A percentile compares a stretch with the other conserved stretches of the same genome.
Evolutionary conservation across 2,329 filamentous ascomycete species (phyloP).

Genomic region (Erysiphe neolycopersici): DNA sequence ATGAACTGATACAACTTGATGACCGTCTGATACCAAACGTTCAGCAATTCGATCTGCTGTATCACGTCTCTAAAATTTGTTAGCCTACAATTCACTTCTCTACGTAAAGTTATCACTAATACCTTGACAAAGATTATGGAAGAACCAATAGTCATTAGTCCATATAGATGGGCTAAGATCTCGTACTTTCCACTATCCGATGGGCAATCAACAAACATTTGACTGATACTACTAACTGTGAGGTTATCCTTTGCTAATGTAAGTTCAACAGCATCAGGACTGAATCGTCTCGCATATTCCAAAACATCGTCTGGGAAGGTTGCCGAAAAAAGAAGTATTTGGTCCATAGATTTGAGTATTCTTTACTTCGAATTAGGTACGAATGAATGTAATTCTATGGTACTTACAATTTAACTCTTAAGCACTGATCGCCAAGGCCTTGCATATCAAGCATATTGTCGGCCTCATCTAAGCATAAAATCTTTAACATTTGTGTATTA

Average conservation of each 20-base stretch:
- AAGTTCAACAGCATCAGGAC: constrained; percentile 63
- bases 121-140: constrained; percentile 96
- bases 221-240: constrained; percentile 89
- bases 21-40: constrained; percentile 68
- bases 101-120: constrained; percentile 10
- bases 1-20: constrained; percentile 74
- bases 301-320: constrained; percentile 83
- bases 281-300: constrained; percentile 59
- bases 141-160: constrained; percentile 83
- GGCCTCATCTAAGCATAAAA: constrained; percentile 84
- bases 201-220: constrained; percentile 89
- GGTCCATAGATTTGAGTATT: constrained; percentile 45
- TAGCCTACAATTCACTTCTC: too few species aligned
- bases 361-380: constrained; percentile 17
- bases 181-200: constrained; percentile 63
- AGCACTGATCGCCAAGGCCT: constrained; percentile 82
- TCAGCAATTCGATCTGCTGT: constrained; percentile 66
- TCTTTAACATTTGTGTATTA: constrained; percentile 41
- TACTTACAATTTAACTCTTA: constrained; percentile 61
- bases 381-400: not conserved
- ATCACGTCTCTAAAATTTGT: constrained; percentile 39
- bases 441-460: constrained; percentile 98
- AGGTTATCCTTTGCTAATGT: constrained; percentile 74
- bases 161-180: constrained; percentile 75
- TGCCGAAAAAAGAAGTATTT: constrained; percentile 85